These are phyloP conservation scores for Paecilomyces niveus DNA, from an alignment of 2,329 filamentous ascomycete genomes.

Conservation along the genomic window DNA sequence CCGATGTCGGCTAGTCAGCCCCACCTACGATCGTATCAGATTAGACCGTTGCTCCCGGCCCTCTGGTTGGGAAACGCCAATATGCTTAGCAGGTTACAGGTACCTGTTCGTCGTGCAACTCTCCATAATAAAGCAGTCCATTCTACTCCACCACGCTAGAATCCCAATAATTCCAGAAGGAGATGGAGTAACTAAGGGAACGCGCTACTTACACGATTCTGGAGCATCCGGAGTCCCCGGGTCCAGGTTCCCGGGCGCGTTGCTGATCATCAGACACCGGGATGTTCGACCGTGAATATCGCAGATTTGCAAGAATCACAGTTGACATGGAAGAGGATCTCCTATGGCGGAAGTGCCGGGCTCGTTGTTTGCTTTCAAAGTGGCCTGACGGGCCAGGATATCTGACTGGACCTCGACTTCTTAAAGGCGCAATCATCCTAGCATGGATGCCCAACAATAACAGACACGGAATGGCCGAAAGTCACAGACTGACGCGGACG, in stretches of 20 bases:
- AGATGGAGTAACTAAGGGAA: not conserved
- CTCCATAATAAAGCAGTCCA: not conserved
- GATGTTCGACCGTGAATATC: not conserved
- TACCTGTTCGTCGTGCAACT: not conserved
- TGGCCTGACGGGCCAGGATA: not conserved
- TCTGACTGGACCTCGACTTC: not conserved
- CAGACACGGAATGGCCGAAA: not conserved
- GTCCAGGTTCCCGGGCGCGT: not conserved
- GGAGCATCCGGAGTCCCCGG: not conserved
- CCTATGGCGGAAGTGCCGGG: not conserved
- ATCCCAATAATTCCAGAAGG: not conserved
- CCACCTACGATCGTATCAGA: not conserved
- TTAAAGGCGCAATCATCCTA: too few relatives aligned
- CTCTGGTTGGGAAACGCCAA: not conserved
- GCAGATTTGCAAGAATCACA: not conserved
- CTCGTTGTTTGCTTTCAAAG: not conserved
- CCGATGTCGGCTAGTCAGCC: slow-evolving; percentile 1
- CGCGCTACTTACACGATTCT: not conserved
- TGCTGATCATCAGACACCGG: not conserved
- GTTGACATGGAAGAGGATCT: not conserved
- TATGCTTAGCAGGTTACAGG: not conserved
- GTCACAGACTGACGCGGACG: not conserved
- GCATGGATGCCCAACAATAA: not conserved
- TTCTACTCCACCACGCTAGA: not conserved
- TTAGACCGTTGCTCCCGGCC: not conserved